Percentiles rank a stretch among this genome's conserved stretches.
These are phyloP conservation scores for Rhododendron williamsianum DNA, from an alignment of 148 eudicot genomes.

Conservation along the genomic window DNA sequence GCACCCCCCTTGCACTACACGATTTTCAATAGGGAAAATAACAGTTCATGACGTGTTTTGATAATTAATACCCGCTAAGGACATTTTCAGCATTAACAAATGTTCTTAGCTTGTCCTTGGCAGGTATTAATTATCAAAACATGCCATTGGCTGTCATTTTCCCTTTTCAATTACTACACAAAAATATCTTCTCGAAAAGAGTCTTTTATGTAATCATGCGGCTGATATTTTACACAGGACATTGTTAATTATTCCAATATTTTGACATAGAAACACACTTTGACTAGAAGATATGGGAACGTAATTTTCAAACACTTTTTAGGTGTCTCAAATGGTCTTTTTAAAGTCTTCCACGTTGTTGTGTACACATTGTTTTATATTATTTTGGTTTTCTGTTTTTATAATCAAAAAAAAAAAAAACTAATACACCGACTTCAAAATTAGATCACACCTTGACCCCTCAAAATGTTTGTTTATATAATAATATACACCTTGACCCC, in stretches of 20 bases:
- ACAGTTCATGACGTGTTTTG: too few relatives aligned
- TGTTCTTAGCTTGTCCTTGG: too few relatives aligned
- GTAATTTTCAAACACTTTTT: background rate
- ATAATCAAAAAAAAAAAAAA: background rate
- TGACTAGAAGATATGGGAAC: background rate
- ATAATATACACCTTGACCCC: background rate
- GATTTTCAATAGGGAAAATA: too few relatives aligned
- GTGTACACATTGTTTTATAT: background rate
- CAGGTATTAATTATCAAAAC: too few relatives aligned
- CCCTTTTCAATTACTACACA: too few relatives aligned
- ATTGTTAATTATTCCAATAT: background rate
- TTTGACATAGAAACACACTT: background rate
- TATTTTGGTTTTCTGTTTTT: background rate
- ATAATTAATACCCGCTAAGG: too few relatives aligned
- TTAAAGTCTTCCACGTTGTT: background rate
- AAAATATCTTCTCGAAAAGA: too few relatives aligned
- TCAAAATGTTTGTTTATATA: background rate
- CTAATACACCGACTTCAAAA: background rate
- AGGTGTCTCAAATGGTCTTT: background rate
- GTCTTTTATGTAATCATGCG: too few relatives aligned
- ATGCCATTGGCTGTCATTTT: too few relatives aligned
- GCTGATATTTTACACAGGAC: too few relatives aligned
- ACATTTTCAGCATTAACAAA: too few relatives aligned
- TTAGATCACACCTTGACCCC: background rate
- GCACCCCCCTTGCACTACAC: too few relatives aligned